Evolutionary conservation across 2,329 filamentous ascomycete species (phyloP), one percentile per base, ranked within the genome.

Genomic region (Hypoxylon sp.): DNA sequence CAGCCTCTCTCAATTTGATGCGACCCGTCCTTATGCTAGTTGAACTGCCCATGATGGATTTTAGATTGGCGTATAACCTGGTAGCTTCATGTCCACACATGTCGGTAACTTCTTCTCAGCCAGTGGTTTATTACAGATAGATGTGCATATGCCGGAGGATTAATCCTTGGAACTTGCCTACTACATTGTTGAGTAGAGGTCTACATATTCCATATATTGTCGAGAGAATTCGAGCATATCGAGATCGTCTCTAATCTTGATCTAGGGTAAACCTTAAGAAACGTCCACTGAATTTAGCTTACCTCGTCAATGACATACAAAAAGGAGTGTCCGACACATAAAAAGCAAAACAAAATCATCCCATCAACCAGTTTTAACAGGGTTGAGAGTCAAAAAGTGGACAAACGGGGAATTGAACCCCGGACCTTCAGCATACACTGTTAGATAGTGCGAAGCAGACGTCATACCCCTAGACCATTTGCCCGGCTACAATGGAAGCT

Each of bases 361-460:
- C 31, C 11, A 32, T 8, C n/a, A n/a, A n/a, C n/a, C n/a, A n/a
- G n/a, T n/a, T n/a, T 2, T 32, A 32, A 32, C 10, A 8, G 10
- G 31, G 6, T n/a, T 19, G 15, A 21, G 24, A 8, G 32, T 6
- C 51, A 55, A 55, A 60, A 37, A 29, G 7, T 67, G 64, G 65
- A 68, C 65, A 27, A 32, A 37, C 65, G 46, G 65, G 65, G 65
- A 68, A 63, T 67, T 67, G 65, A 67, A 67, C 65, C 65, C 65
- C 54, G 65, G 65, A 63, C 65, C 65, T 67, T 67, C 65, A 67
- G 59, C 59, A 67, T 59, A 67, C 62, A 67, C 59, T 63, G 8
- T 58, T 11, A 21, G 1, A 11, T 13, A 62, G 64, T 67, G 64
- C 64, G 64, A 67, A 67, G 64, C 64, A 67, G 64, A 67, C 64